Evolutionary conservation across 805 yeast genomes (phyloP).

Genomic region (Komagataella phaffii): DNA sequence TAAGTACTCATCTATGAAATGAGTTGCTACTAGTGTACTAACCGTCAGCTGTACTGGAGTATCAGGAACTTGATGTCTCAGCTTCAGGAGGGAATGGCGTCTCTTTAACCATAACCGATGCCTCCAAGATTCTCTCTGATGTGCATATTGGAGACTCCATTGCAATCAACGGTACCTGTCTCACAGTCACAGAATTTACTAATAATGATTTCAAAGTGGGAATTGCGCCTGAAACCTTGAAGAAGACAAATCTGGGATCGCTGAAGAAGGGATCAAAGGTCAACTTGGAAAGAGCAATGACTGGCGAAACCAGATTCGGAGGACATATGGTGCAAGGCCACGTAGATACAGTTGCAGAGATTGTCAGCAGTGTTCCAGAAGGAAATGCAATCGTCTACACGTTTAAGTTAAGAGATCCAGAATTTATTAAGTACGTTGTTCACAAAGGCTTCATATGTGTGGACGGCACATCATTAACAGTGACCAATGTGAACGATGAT

Average conservation of each 20-base stretch:
- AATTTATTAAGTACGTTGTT: conserved; percentile 62
- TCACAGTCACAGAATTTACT: conserved; percentile 78
- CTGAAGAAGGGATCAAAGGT: conserved; percentile 49
- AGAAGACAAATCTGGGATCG: conserved; percentile 62
- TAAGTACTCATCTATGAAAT: conserved; percentile 8
- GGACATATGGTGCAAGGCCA: conserved; percentile 99
- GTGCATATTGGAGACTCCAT: conserved; percentile 92
- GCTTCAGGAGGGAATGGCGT: conserved; percentile 63
- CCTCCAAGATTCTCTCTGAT: conserved; percentile 52
- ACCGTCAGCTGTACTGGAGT: conserved; percentile 27
- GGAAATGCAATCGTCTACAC: conserved; percentile 68
- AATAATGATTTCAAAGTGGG: conserved; percentile 70
- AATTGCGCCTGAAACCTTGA: conserved; percentile 81
- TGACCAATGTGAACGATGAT: conserved; percentile 60
- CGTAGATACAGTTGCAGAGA: conserved; percentile 76
- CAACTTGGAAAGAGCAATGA: conserved; percentile 86
- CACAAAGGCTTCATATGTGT: conserved; percentile 90
- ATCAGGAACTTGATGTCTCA: conserved; percentile 29
- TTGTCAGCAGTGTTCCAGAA: conserved; percentile 41
- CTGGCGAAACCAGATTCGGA: conserved; percentile 71
- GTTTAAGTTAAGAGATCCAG: conserved; percentile 53
- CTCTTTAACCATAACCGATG: conserved; percentile 51
- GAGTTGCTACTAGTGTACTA: conserved; percentile 6
- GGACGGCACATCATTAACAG: conserved; percentile 89
- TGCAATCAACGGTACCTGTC: conserved; percentile 78